Percentiles rank a stretch among this genome's conserved stretches.
These are phyloP conservation scores for Hypoxylon trugodes DNA, from an alignment of 495 filamentous ascomycete genomes.

Conservation along the genomic window DNA sequence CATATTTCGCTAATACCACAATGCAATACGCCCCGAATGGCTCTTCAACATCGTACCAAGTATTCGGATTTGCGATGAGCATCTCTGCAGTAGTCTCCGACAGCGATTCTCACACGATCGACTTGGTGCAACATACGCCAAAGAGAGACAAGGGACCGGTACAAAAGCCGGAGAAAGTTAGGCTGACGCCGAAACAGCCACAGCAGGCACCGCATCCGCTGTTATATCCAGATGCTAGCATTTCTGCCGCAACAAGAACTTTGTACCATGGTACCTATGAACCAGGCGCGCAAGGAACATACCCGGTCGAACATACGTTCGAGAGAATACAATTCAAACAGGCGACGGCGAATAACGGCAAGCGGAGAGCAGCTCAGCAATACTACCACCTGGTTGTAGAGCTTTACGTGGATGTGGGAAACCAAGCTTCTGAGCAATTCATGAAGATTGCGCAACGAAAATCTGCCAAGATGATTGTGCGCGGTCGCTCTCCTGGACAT, in stretches of 20 bases:
- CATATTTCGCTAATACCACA: constrained; percentile 46
- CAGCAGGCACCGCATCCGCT: constrained; percentile 55
- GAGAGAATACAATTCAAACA: constrained; percentile 97
- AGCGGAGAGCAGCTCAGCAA: constrained; percentile 88
- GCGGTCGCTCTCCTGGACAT: constrained; percentile 90
- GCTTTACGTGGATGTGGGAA: constrained; percentile 78
- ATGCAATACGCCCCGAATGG: constrained; percentile 54
- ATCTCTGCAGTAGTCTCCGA: constrained; percentile 89
- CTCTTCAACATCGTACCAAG: constrained; percentile 53
- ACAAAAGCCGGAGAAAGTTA: constrained; percentile 74
- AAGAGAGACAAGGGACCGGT: constrained; percentile 95
- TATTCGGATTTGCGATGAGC: constrained; percentile 79
- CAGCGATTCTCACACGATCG: constrained; percentile 78
- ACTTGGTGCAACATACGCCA: constrained; percentile 92
- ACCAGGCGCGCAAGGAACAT: constrained; percentile 48
- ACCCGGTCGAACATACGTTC: constrained; percentile 72
- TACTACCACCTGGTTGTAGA: constrained; percentile 94
- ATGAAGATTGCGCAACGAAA: constrained; percentile 81
- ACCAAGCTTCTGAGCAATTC: constrained; percentile 59
- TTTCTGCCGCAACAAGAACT: constrained; percentile 48
- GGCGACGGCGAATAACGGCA: constrained; percentile 96
- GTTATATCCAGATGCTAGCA: constrained; percentile 44
- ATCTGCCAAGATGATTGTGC: constrained; percentile 90
- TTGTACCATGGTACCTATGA: constrained; percentile 52
- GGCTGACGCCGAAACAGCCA: constrained; percentile 71